Conservation (phyloP, 225 moss, liverwort and hornwort genomes). For the Asterella californica region DNA sequence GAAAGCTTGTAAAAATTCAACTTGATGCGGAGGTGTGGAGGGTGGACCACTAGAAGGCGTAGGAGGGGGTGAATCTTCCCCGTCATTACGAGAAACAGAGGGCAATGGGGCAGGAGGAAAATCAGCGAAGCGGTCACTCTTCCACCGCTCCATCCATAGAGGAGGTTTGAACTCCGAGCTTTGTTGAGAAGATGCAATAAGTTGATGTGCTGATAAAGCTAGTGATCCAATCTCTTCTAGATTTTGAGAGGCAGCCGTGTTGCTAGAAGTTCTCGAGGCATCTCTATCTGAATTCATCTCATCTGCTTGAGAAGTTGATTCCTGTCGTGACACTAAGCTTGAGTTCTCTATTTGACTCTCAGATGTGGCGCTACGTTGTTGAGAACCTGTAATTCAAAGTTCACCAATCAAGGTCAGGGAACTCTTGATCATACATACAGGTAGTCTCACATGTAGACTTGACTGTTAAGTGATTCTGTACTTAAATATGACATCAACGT, state of each 20-base stretch:
- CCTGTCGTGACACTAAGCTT: not conserved
- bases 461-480: no score
- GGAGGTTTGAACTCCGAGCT: not conserved
- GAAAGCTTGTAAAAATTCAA: constrained; percentile 20
- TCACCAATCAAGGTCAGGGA: not conserved
- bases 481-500: no score
- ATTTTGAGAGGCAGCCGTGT: not conserved
- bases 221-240: not conserved
- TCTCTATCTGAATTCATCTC: not conserved
- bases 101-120: constrained; percentile 13
- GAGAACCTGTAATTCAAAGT: not conserved
- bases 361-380: not conserved
- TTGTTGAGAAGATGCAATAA: constrained; percentile 2
- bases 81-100: constrained; percentile 12
- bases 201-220: not conserved
- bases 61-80: constrained; percentile 11
- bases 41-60: constrained; percentile 17
- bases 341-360: not conserved
- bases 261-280: not conserved
- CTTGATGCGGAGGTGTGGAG: constrained; percentile 18
- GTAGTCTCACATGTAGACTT: no score
- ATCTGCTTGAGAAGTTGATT: not conserved
- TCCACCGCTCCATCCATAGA: constrained; percentile 14
- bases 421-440: no score
- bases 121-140: constrained; percentile 16